phyloP scores from a whole-genome alignment of 305 asterid species.

The Solanum chacoense region DNA sequence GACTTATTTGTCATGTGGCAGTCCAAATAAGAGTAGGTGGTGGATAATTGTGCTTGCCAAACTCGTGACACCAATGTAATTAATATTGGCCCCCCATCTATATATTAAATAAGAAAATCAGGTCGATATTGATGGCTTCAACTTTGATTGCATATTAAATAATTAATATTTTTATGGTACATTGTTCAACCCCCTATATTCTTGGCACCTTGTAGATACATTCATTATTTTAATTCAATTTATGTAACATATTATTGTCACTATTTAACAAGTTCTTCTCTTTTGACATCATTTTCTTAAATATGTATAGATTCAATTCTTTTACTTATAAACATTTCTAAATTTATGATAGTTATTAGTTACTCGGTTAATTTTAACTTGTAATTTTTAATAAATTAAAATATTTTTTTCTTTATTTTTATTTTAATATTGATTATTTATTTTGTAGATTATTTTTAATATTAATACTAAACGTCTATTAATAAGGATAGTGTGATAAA shows the following conservation, averaged over 20 bases:
- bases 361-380: not conserved
- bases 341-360: not conserved
- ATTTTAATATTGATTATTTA: no score
- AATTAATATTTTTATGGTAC: not conserved
- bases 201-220: not conserved
- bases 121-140: conserved; percentile 1
- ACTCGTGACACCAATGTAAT: not conserved
- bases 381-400: no score
- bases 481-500: no score
- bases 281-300: not conserved
- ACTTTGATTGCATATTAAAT: not conserved
- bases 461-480: no score
- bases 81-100: not conserved
- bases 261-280: not conserved
- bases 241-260: not conserved
- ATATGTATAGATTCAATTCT: not conserved
- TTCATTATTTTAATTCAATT: not conserved
- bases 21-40: not conserved
- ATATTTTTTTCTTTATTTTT: no score
- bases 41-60: not conserved
- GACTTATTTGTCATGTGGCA: not conserved
- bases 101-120: not conserved
- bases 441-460: no score
- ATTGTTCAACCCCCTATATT: not conserved
- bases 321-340: not conserved